These are phyloP conservation scores for Cutaneotrichosporon cyanovorans DNA, from an alignment of 1,284 basidiomycete species.

Conservation along the genomic window DNA sequence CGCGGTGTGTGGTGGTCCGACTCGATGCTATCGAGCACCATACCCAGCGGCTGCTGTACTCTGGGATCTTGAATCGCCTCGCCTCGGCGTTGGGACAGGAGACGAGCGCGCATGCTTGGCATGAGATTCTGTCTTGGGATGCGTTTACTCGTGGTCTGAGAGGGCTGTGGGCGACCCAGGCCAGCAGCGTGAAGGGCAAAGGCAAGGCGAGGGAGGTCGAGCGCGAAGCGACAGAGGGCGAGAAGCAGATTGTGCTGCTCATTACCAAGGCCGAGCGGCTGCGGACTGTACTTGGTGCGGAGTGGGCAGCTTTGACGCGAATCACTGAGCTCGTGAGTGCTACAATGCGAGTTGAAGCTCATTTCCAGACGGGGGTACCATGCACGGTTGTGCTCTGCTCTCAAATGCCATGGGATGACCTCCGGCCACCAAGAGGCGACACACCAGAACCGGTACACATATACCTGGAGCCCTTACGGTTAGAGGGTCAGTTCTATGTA, in stretches of 20 bases:
- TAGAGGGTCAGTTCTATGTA: conserved; percentile 52
- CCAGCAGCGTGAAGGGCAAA: conserved; percentile 11
- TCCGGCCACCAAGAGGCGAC: conserved; percentile 61
- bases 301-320: conserved; percentile 63
- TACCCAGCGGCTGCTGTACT: conserved; percentile 59
- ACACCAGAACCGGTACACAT: conserved; percentile 68
- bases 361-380: conserved; percentile 40
- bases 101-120: conserved; percentile 2
- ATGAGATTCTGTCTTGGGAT: conserved; percentile 57
- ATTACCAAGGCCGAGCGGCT: conserved; percentile 65
- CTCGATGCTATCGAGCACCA: conserved; percentile 62
- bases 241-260: conserved; percentile 52
- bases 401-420: conserved; percentile 63
- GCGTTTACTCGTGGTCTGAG: conserved; percentile 59
- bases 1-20: conserved; percentile 40
- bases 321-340: conserved; percentile 64
- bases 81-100: conserved; percentile 42
- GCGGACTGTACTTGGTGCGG: conserved; percentile 55
- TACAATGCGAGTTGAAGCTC: background rate
- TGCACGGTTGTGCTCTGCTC: conserved; percentile 61
- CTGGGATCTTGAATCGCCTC: conserved; percentile 58
- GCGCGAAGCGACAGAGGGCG: conserved; percentile 33
- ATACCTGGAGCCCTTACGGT: conserved; percentile 55
- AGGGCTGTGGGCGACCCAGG: conserved; percentile 28
- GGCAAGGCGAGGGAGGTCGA: conserved; percentile 10